These are phyloP conservation scores for Colletotrichum plurivorum DNA, from an alignment of 2,329 filamentous ascomycete species.

Conservation along the genomic window DNA sequence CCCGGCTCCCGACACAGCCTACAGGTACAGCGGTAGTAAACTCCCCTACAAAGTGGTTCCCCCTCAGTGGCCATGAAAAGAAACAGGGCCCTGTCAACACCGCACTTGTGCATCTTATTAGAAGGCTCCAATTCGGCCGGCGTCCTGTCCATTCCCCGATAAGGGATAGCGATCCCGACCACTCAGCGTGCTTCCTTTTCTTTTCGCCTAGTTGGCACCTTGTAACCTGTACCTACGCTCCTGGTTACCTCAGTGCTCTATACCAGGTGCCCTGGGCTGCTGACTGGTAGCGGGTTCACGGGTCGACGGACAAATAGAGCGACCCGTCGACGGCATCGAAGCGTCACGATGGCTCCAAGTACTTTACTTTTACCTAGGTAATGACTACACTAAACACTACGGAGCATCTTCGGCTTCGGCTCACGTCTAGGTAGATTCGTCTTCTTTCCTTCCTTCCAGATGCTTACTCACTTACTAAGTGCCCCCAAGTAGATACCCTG, in stretches of 20 bases:
- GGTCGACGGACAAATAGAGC: constrained; percentile 13
- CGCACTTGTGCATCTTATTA: too few relatives aligned
- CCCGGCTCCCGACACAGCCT: constrained; percentile 5
- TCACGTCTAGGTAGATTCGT: neutral
- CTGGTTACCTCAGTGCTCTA: too few relatives aligned
- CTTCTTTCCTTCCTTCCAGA: neutral
- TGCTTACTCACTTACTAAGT: neutral
- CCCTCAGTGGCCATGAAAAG: neutral
- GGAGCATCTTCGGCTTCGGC: too few relatives aligned
- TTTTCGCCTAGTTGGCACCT: constrained; percentile 5
- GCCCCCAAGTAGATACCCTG: too few relatives aligned
- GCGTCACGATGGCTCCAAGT: constrained; percentile 6
- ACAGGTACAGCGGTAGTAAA: neutral
- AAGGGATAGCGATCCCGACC: constrained; percentile 25
- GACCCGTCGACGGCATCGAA: neutral
- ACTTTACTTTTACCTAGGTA: too few relatives aligned
- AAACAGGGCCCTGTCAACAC: constrained; percentile 2
- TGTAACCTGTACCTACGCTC: neutral
- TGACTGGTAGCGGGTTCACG: neutral
- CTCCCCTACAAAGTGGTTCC: neutral
- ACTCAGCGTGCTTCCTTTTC: constrained; percentile 30
- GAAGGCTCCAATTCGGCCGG: constrained; percentile 19
- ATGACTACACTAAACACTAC: too few relatives aligned
- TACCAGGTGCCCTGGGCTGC: neutral
- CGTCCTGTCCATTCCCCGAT: constrained; percentile 35